A percentile compares a stretch with the other conserved stretches of the same genome.
Conservation (phyloP, 768 basidiomycete species). For the Agaricus sinodeliciosus region DNA sequence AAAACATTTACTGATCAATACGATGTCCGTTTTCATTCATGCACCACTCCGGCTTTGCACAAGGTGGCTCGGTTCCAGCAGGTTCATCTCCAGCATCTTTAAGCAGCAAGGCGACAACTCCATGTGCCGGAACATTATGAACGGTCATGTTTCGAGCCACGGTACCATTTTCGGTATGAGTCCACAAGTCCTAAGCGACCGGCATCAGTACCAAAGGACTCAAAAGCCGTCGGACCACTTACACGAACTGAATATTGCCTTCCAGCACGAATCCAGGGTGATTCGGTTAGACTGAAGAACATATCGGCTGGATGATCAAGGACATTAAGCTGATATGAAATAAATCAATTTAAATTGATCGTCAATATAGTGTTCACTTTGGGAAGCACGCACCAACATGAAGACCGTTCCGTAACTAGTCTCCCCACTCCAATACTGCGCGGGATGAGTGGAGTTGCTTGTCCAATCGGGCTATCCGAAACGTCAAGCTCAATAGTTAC, state of each 20-base stretch:
- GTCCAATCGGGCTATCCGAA: conserved; percentile 35
- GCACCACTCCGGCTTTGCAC: conserved; percentile 52
- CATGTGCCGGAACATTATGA: conserved; percentile 53
- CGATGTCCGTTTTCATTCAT: conserved; percentile 50
- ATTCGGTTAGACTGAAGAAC: conserved; percentile 61
- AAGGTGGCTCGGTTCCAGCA: conserved; percentile 46
- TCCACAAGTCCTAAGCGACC: conserved; percentile 55
- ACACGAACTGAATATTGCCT: conserved; percentile 61
- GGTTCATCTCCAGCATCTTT: conserved; percentile 67
- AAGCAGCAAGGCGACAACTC: conserved; percentile 60
- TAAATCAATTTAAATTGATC: not conserved
- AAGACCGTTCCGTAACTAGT: conserved; percentile 59
- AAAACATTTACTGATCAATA: conserved; percentile 14
- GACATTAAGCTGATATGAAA: conserved; percentile 43
- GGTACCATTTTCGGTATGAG: conserved; percentile 65
- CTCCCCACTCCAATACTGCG: conserved; percentile 68
- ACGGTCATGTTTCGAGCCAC: conserved; percentile 53
- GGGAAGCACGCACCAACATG: conserved; percentile 46
- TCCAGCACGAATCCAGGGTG: conserved; percentile 66
- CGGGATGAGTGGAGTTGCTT: conserved; percentile 41
- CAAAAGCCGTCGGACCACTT: conserved; percentile 16
- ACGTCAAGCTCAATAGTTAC: not conserved
- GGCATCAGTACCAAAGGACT: not conserved
- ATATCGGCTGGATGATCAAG: conserved; percentile 48
- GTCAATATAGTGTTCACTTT: not conserved